Base-by-base conservation (phyloP, 805 yeast species). In the Candida alai region DNA sequence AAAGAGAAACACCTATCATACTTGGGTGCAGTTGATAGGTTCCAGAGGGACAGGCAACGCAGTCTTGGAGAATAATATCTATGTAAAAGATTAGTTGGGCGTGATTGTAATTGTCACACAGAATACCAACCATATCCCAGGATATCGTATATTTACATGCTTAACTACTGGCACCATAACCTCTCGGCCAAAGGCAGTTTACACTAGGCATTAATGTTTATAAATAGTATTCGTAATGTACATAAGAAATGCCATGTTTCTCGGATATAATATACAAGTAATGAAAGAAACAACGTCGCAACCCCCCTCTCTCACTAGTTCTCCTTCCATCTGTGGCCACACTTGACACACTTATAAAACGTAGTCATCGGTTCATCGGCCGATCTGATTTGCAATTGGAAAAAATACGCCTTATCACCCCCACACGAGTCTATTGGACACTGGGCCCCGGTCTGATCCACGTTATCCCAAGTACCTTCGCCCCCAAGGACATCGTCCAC, bases 321-420 rank as follows among this genome's bases (percentile, higher is more conserved):
- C 51, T 93, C 98, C 63, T 96, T 83, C 98, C 98, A 93, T 62
- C 90, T 94, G 54, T 87, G 75, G 32, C 86, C 85, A 68, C 98
- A 93, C 43, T 78, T 81, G 23, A 88, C 88, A 66, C 98, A 93
- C 60, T 90, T 88, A 60, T 86, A 90, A 58, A 93, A 93, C 2
- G 97, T 90, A 1, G 98, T 93, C 97, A 93, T 93, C 16, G 98
- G 98, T 66, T 93, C 98, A 73, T 93, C 98, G 2, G 98, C 98
- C 42, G 95, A 84, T 61, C 98, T 74, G 52, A 93, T 93, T 60
- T 93, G 98, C 40, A 93, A 68, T 63, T 93, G 97, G 73, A 89
- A 93, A 70, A 86, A 93, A 62, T 93, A 93, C 0, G 98, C 98
- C 60, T 87, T 86, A 45, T 78, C 84, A 44, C 82, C 80, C 25